These are phyloP conservation scores for Rhodotorula diobovata DNA, from an alignment of 768 basidiomycete genomes.

Conservation along the genomic window DNA sequence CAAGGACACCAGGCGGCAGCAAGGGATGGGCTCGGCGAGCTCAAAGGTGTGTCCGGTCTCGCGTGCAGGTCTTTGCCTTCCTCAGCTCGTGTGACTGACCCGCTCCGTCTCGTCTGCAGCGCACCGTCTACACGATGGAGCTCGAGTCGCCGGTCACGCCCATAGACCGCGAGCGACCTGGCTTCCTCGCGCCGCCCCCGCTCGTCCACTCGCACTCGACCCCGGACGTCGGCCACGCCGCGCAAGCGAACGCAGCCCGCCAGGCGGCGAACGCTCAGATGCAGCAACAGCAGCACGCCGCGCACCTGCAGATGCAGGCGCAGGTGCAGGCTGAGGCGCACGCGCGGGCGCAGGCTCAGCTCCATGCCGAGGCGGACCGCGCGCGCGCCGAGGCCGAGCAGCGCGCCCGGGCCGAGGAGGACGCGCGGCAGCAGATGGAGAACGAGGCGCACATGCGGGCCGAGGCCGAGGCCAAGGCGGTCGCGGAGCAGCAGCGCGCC, in stretches of 20 bases:
- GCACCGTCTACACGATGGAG: constrained; percentile 27
- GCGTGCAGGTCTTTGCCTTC: background rate
- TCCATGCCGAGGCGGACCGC: constrained; percentile 10
- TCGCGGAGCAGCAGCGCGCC: background rate
- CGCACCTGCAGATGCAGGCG: constrained; percentile 15
- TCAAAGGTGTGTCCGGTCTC: constrained; percentile 6
- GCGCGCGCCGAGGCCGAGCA: constrained; percentile 16
- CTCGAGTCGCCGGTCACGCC: constrained; percentile 25
- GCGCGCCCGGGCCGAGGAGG: constrained; percentile 4
- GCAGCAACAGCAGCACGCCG: constrained; percentile 11
- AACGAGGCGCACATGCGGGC: constrained; percentile 2
- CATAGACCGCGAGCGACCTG: background rate
- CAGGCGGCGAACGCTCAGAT: constrained; percentile 9
- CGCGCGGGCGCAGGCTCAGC: constrained; percentile 1
- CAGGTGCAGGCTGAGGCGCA: constrained; percentile 15
- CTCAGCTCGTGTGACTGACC: background rate
- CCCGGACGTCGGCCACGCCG: constrained; percentile 15
- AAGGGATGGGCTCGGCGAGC: background rate
- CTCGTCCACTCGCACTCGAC: constrained; percentile 30
- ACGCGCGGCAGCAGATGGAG: constrained; percentile 8
- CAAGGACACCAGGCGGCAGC: constrained; percentile 11
- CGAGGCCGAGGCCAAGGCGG: constrained; percentile 9
- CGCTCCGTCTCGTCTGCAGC: background rate
- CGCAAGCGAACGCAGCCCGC: constrained; percentile 10
- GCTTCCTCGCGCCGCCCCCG: constrained; percentile 15